A percentile compares a stretch with the other conserved stretches of the same genome.
These are phyloP conservation scores for Pisolithus orientalis DNA, from an alignment of 768 basidiomycete species.

Conservation along the genomic window DNA sequence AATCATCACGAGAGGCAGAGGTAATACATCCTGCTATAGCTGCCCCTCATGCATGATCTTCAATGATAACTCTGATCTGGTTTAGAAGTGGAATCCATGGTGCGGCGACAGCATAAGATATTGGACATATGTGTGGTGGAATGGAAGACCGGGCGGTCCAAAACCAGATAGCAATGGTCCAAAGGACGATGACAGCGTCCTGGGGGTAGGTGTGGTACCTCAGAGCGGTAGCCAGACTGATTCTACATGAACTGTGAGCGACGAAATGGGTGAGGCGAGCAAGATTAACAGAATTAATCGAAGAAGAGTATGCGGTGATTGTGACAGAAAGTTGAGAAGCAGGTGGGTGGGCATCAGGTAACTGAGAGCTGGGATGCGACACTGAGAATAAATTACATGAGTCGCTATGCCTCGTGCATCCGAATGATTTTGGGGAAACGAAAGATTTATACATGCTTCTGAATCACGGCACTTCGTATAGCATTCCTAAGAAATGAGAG, in stretches of 20 bases:
- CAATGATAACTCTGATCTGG: neutral
- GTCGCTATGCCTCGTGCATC: conserved; percentile 13
- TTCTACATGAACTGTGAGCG: conserved; percentile 80
- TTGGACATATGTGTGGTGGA: conserved; percentile 53
- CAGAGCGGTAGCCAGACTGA: conserved; percentile 87
- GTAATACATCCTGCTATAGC: neutral
- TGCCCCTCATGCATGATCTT: conserved; percentile 1
- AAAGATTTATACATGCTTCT: conserved; percentile 80
- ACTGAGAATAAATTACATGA: conserved; percentile 15
- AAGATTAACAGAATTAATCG: conserved; percentile 61
- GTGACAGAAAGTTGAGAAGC: conserved; percentile 67
- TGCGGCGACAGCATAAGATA: too few relatives aligned
- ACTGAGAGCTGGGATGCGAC: conserved; percentile 35
- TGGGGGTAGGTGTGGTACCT: too few relatives aligned
- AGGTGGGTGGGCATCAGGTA: conserved; percentile 68
- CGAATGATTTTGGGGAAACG: conserved; percentile 23
- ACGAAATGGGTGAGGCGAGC: conserved; percentile 80
- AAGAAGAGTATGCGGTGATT: conserved; percentile 46
- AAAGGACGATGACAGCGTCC: conserved; percentile 86
- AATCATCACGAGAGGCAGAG: neutral
- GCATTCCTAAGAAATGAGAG: conserved; percentile 77
- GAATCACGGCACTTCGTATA: conserved; percentile 78
- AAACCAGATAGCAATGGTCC: too few relatives aligned
- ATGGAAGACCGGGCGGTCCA: conserved; percentile 41
- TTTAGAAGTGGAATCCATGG: conserved; percentile 31